Conservation (phyloP, 2,329 filamentous ascomycete species). For the Podosphaera xanthii region DNA sequence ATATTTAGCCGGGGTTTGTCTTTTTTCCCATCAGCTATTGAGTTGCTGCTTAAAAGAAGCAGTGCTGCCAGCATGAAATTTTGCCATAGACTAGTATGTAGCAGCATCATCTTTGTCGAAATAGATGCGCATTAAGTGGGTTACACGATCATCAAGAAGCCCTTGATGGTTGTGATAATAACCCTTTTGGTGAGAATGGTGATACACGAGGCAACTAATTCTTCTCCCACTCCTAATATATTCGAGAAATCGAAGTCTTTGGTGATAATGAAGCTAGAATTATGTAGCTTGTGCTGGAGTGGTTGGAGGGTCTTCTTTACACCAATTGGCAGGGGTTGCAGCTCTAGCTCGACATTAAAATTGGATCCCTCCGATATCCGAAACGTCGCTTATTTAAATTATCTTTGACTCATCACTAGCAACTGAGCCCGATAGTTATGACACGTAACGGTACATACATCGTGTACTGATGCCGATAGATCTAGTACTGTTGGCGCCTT, state of each 20-base stretch:
- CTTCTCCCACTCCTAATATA: neutral
- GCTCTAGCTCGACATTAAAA: neutral
- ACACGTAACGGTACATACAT: too few relatives aligned
- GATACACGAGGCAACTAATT: neutral
- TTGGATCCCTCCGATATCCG: neutral
- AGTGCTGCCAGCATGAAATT: conserved; percentile 13
- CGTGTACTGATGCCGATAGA: too few relatives aligned
- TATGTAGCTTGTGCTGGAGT: neutral
- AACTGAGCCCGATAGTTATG: too few relatives aligned
- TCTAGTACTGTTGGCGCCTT: too few relatives aligned
- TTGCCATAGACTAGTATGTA: conserved; percentile 12
- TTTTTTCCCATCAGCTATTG: conserved; percentile 14
- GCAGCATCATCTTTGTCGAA: conserved; percentile 16
- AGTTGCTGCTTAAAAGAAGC: conserved; percentile 5
- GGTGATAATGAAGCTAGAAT: neutral
- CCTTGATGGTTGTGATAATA: neutral
- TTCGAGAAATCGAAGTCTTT: neutral
- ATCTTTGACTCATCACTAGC: neutral
- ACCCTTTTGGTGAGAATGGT: neutral
- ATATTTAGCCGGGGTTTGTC: conserved; percentile 37
- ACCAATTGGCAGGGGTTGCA: neutral
- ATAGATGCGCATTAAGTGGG: conserved; percentile 15
- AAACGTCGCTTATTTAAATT: neutral
- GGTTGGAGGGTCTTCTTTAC: neutral
- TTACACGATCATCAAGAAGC: conserved; percentile 8